Conservation (phyloP, 2,329 filamentous ascomycete species). For the Phaeosphaeriaceae sp. region DNA sequence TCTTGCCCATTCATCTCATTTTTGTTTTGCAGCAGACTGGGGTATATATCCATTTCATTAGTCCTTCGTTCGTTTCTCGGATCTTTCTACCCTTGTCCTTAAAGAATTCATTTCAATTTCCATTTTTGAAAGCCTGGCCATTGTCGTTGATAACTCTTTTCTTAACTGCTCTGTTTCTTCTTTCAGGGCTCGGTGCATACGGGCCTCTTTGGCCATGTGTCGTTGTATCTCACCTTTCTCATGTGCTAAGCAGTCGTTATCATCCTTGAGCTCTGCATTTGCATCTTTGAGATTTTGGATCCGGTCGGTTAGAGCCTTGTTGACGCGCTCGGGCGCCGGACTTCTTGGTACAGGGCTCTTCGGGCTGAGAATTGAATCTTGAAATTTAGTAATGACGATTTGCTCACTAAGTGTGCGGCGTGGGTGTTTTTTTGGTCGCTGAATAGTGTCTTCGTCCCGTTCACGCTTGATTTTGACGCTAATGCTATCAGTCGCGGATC, state of each 20-base stretch:
- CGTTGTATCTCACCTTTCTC: slow-evolving; percentile 14
- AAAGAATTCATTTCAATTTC: slow-evolving; percentile 1
- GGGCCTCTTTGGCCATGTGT: slow-evolving; percentile 13
- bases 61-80: background rate
- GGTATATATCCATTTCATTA: background rate
- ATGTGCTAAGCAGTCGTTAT: slow-evolving; percentile 7
- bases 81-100: background rate
- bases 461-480: slow-evolving; percentile 33
- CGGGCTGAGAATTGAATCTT: slow-evolving; percentile 19
- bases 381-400: slow-evolving; percentile 19
- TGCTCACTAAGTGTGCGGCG: slow-evolving; percentile 28
- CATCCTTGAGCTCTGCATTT: slow-evolving; percentile 19
- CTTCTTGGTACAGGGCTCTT: slow-evolving; percentile 18
- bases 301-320: slow-evolving; percentile 24
- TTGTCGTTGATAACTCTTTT: background rate
- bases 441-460: slow-evolving; percentile 26
- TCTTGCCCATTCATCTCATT: too few relatives aligned
- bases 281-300: slow-evolving; percentile 27
- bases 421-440: slow-evolving; percentile 25
- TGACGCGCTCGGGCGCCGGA: slow-evolving; percentile 27
- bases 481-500: slow-evolving; percentile 25
- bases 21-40: background rate
- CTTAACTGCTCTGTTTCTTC: slow-evolving; percentile 12
- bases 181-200: slow-evolving; percentile 9
- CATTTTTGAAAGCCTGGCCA: background rate